phyloP scores from a whole-genome alignment of 2,329 filamentous ascomycete species.

The Lasiodiplodia sp. region DNA sequence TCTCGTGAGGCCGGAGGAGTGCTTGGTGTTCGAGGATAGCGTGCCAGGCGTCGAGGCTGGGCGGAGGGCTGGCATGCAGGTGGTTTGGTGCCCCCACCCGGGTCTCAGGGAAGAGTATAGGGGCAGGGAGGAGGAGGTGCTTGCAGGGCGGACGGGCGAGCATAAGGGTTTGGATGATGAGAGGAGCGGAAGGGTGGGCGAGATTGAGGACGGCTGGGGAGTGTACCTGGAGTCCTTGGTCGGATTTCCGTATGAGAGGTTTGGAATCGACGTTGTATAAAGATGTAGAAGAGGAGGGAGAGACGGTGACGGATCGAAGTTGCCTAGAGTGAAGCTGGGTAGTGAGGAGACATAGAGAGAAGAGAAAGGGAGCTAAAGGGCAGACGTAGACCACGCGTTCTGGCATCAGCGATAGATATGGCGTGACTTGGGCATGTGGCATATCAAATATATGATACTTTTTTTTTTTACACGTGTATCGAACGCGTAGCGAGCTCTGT shows the following conservation, averaged over 20 bases:
- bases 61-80: conserved; percentile 90
- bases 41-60: conserved; percentile 93
- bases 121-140: conserved; percentile 78
- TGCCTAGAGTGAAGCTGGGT: background rate
- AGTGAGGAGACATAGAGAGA: background rate
- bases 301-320: background rate
- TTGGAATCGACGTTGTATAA: conserved; percentile 56
- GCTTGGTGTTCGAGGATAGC: conserved; percentile 94
- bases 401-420: background rate
- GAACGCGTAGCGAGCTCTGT: too few relatives aligned
- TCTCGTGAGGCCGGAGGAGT: conserved; percentile 80
- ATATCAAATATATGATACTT: background rate
- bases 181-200: conserved; percentile 57
- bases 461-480: background rate
- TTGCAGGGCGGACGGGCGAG: conserved; percentile 82
- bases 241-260: conserved; percentile 66
- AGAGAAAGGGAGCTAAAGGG: background rate
- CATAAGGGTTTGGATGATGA: conserved; percentile 62
- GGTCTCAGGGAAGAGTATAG: conserved; percentile 77
- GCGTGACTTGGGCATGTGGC: background rate
- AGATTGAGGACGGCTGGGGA: conserved; percentile 68
- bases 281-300: background rate
- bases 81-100: conserved; percentile 89
- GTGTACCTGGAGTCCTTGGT: conserved; percentile 62
- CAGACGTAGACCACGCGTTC: background rate